These are phyloP conservation scores for Bipolaris sorokiniana DNA, from an alignment of 2,329 filamentous ascomycete genomes.

Conservation along the genomic window DNA sequence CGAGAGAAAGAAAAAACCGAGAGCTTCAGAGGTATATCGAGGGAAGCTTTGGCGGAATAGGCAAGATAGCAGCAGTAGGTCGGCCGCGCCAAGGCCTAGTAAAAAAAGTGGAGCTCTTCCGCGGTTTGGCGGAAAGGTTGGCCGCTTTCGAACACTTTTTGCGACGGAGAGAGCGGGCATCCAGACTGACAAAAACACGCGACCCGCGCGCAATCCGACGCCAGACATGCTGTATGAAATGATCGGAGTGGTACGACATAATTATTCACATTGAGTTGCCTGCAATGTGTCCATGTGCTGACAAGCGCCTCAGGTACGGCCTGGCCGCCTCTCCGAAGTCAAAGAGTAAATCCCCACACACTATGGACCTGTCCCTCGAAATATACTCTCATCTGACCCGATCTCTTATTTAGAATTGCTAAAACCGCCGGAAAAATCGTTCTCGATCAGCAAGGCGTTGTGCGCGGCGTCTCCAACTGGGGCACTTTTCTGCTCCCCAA, in stretches of 20 bases:
- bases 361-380: constrained; percentile 1
- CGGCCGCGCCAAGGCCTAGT: constrained; percentile 12
- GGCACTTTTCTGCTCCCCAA: constrained; percentile 87
- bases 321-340: constrained; percentile 86
- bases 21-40: background rate
- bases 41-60: background rate
- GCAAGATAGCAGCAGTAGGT: constrained; percentile 10
- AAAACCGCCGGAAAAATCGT: constrained; percentile 82
- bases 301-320: constrained; percentile 72
- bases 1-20: background rate
- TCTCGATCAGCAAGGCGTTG: constrained; percentile 82
- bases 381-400: background rate
- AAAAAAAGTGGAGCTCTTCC: constrained; percentile 15
- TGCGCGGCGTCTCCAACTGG: constrained; percentile 95
- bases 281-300: background rate
- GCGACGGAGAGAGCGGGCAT: constrained; percentile 23
- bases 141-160: constrained; percentile 29
- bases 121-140: constrained; percentile 24
- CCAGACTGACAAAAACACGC: background rate
- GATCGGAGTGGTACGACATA: constrained; percentile 79
- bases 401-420: constrained; percentile 70
- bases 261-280: background rate
- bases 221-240: constrained; percentile 89
- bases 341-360: constrained; percentile 73
- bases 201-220: constrained; percentile 8